Percentiles rank a stretch among this genome's conserved stretches.
phyloP scores from a whole-genome alignment of 345 rosid genomes.

The Adansonia digitata region DNA sequence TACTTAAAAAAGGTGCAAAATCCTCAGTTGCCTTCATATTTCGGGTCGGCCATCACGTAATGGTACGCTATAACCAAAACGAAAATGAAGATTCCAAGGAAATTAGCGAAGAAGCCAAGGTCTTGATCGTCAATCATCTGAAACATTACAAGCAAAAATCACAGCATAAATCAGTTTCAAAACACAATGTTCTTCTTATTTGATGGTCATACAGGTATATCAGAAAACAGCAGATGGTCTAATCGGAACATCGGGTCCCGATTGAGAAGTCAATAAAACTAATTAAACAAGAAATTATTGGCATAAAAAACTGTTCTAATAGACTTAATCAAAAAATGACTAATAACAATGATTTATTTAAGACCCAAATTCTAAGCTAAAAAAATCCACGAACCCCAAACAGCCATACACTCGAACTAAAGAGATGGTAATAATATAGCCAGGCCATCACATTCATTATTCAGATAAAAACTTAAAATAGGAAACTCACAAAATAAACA shows the following conservation, averaged over 20 bases:
- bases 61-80: conserved; percentile 74
- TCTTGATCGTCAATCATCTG: conserved; percentile 90
- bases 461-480: not conserved
- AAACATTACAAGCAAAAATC: conserved; percentile 19
- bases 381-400: not conserved
- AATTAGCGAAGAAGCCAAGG: conserved; percentile 68
- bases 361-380: not conserved
- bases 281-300: not conserved
- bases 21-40: conserved; percentile 59
- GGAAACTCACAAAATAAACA: not conserved
- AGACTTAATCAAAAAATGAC: not conserved
- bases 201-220: not conserved
- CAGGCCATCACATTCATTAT: not conserved
- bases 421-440: not conserved
- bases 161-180: not conserved
- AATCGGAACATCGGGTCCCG: not conserved
- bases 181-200: not conserved
- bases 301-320: not conserved
- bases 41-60: conserved; percentile 83
- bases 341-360: not conserved
- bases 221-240: not conserved
- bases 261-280: not conserved
- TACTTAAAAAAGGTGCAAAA: not conserved
- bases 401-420: not conserved
- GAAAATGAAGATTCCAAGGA: conserved; percentile 76